Percentiles rank a stretch among this genome's conserved stretches.
Evolutionary conservation across 2,329 filamentous ascomycete species (phyloP).

Genomic region (Pyrenochaeta sp.): DNA sequence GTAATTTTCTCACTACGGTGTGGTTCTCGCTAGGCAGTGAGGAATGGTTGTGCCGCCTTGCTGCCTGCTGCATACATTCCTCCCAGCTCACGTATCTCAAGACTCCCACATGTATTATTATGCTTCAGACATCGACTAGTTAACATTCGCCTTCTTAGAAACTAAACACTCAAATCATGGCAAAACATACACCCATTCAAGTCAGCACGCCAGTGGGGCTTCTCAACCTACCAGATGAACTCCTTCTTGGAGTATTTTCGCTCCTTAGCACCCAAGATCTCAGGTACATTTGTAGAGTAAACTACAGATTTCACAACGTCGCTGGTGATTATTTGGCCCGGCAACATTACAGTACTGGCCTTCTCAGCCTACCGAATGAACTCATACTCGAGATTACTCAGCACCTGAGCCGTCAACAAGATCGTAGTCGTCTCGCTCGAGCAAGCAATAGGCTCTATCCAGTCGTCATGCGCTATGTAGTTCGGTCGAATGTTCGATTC

Average conservation of each 20-base stretch:
- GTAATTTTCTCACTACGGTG: too few species aligned
- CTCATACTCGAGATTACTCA: constrained; percentile 14
- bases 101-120: too few species aligned
- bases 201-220: not conserved
- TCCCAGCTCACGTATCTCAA: too few species aligned
- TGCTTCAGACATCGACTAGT: too few species aligned
- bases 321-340: constrained; percentile 7
- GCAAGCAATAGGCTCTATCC: constrained; percentile 16
- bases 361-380: constrained; percentile 16
- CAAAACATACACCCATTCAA: too few species aligned
- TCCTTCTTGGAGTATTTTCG: constrained; percentile 10
- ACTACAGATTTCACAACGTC: constrained; percentile 8
- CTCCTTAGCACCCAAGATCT: constrained; percentile 9
- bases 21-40: too few species aligned
- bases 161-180: too few species aligned
- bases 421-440: constrained; percentile 15
- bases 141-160: too few species aligned
- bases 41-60: too few species aligned
- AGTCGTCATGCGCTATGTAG: constrained; percentile 14
- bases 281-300: constrained; percentile 8
- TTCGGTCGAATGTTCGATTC: constrained; percentile 15
- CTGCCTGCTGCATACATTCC: too few species aligned
- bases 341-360: constrained; percentile 9
- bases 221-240: constrained; percentile 14
- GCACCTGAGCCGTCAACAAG: constrained; percentile 9